Evolutionary conservation across 2,329 filamentous ascomycete genomes (phyloP).

Genomic region (Ophiostoma quercus): DNA sequence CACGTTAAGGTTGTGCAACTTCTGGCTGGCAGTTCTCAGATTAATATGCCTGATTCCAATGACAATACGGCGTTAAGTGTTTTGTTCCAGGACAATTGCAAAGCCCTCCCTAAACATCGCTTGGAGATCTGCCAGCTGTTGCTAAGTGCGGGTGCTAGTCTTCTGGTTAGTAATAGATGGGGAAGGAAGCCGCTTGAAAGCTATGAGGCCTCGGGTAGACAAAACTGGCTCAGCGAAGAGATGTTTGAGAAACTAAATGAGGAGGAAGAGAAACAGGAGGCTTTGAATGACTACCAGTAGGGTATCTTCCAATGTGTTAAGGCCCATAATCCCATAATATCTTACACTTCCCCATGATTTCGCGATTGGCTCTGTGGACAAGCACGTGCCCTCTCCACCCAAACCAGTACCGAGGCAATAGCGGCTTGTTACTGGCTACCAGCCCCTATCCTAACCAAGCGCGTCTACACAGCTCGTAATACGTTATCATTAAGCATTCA

Average conservation of each 20-base stretch:
- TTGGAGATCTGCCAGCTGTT: neutral
- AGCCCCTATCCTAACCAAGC: constrained; percentile 3
- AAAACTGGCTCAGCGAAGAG: neutral
- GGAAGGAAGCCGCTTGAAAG: neutral
- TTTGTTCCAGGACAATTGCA: neutral
- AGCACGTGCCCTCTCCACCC: constrained; percentile 1
- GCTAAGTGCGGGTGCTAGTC: neutral
- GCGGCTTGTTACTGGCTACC: neutral
- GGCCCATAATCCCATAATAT: neutral
- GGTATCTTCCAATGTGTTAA: too few species aligned
- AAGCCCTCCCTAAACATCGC: neutral
- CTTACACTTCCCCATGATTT: neutral
- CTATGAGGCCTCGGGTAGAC: neutral
- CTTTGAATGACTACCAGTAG: too few species aligned
- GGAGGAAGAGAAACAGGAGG: neutral
- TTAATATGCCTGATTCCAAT: neutral
- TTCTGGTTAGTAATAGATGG: neutral
- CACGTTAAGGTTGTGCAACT: neutral
- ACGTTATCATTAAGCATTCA: neutral
- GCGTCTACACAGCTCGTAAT: neutral
- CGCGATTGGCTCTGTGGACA: neutral
- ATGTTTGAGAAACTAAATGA: neutral
- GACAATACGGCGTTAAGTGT: neutral
- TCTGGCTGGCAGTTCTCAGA: neutral
- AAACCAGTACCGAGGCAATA: constrained; percentile 1